A percentile compares a stretch with the other conserved stretches of the same genome.
These are phyloP conservation scores for Umbelopsis sp. DNA, from an alignment of 371 early-diverging fungal genomes.

Conservation along the genomic window DNA sequence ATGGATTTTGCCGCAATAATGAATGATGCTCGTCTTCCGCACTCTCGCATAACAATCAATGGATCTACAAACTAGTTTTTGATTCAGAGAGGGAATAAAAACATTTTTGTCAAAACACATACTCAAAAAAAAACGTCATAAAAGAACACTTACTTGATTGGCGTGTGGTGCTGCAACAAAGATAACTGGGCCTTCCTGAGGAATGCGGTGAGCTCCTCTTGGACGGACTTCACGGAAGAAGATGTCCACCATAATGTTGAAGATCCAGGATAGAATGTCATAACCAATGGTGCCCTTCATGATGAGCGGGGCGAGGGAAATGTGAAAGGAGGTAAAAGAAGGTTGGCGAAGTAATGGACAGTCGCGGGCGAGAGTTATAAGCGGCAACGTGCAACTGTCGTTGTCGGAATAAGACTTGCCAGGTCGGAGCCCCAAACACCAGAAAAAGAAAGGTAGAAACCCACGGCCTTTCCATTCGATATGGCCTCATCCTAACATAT, in stretches of 20 bases:
- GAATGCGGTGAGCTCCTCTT: constrained; percentile 86
- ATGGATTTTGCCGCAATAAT: constrained; percentile 86
- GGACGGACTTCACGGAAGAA: constrained; percentile 88
- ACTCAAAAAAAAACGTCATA: neutral
- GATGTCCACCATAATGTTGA: constrained; percentile 64
- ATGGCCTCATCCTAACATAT: no score
- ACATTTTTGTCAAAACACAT: neutral
- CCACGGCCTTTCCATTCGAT: no score
- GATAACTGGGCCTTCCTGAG: constrained; percentile 83
- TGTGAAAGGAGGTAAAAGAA: neutral
- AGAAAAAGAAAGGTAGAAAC: no score
- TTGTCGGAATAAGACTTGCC: no score
- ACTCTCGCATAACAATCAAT: constrained; percentile 76
- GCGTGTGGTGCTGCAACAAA: constrained; percentile 95
- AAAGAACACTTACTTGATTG: constrained; percentile 71
- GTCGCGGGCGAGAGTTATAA: neutral
- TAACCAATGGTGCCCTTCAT: constrained; percentile 29
- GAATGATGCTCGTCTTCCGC: constrained; percentile 78
- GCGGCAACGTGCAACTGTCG: no score
- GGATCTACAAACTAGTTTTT: constrained; percentile 84
- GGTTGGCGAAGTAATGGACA: neutral
- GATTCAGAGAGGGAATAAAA: neutral
- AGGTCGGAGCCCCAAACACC: no score
- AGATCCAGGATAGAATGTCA: constrained; percentile 58
- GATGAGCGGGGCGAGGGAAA: neutral